Base-by-base conservation (phyloP, 345 rosid genomes). In the Aquilaria sinensis region DNA sequence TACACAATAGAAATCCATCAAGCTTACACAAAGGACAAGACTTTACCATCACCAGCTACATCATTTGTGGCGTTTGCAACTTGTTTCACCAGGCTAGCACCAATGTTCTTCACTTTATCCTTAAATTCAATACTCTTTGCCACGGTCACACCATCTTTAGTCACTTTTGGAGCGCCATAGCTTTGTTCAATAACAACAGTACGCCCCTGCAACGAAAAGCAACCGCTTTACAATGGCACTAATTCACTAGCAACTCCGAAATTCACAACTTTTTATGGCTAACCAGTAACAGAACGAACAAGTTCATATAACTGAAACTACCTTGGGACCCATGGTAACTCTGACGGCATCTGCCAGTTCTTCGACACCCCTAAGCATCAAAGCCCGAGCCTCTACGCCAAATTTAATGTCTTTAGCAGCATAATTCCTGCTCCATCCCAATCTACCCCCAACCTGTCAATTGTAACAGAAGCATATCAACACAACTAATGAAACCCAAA, bases 241-340 rank as follows among this genome's bases (percentile, higher is more conserved):
- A 13, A 4, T 12, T 23, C 29, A 15, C 2, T 3, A 9, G n/a
- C 16, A 14, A 45, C 29, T 57, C 30, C 4, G 32, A 4, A 23
- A 34, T 32, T 34, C 43, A 37, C 43, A 34, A 34, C 2, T 30
- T 56, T 32, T 37, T 37, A 37, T 9, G 5, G 43, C 3, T 5
- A 37, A 37, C 5, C 43, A 37, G 8, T 9, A 37, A 3, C 8
- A 4, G 43, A 37, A 37, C 8, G 8, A 37, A 37, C 43, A 37
- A 37, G 43, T 37, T 37, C 8, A 31, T 31, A 12, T 12, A 34
- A 2, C 6, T 15, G 43, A 12, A n/a, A 2, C 55, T 58, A 82
- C 94, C 75, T 87, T 84, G 16, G 94, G 94, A 32, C 90, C 93
- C 90, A 84, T 84, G 56, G 93, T 86, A 59, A 86, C 90, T 69